Evolutionary conservation across 345 rosid species (phyloP).

Genomic region (sweet orange (Citrus sinensis)): DNA sequence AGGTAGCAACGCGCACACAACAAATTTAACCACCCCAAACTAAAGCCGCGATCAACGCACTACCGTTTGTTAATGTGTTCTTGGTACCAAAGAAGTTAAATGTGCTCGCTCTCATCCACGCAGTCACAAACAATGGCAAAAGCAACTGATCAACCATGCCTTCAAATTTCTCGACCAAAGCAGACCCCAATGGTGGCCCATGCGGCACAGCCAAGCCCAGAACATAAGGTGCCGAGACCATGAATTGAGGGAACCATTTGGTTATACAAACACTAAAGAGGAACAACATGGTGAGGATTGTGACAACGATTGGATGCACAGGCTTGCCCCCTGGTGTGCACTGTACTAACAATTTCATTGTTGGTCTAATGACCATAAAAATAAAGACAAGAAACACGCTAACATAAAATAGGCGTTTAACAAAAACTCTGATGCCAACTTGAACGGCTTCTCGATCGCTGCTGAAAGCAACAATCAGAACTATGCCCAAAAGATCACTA

Average conservation of each 20-base stretch:
- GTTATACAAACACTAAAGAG: neutral
- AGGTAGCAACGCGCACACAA: neutral
- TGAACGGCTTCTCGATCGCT: no score
- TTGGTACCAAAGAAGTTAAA: neutral
- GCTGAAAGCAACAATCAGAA: neutral
- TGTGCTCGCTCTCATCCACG: slow-evolving; percentile 11
- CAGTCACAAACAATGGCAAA: slow-evolving; percentile 13
- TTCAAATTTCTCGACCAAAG: slow-evolving; percentile 22
- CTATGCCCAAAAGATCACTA: neutral
- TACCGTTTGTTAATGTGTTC: neutral
- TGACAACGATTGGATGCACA: neutral
- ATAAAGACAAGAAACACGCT: neutral
- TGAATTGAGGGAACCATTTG: neutral
- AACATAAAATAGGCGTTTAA: rapidly evolving
- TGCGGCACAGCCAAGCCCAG: slow-evolving; percentile 19
- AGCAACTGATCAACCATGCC: neutral
- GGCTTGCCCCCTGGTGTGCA: slow-evolving; percentile 3
- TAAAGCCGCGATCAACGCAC: neutral
- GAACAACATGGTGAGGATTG: neutral
- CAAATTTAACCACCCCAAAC: neutral
- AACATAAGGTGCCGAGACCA: neutral
- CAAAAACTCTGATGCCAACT: no score
- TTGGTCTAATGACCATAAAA: neutral
- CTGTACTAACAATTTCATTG: neutral
- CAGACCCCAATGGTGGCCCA: slow-evolving; percentile 32